Conservation (phyloP, 2,329 filamentous ascomycete genomes). For the Monilinia laxa region DNA sequence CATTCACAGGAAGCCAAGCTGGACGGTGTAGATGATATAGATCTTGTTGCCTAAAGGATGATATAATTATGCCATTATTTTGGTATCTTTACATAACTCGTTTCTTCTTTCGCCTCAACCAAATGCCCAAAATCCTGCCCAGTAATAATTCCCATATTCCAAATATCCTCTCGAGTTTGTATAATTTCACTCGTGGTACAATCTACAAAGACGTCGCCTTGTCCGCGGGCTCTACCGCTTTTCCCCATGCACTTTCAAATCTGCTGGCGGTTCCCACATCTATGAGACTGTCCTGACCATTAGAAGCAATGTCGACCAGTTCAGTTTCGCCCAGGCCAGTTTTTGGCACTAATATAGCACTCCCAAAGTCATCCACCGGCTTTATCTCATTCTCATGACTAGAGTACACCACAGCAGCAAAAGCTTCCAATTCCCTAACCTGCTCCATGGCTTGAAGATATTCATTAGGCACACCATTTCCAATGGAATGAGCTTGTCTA, state of each 20-base stretch:
- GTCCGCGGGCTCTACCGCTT: constrained; percentile 51
- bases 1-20: not conserved
- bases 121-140: constrained; percentile 7
- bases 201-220: constrained; percentile 25
- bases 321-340: constrained; percentile 27
- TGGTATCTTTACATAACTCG: constrained; percentile 24
- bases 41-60: constrained; percentile 5
- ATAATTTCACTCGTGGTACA: constrained; percentile 16
- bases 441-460: constrained; percentile 74
- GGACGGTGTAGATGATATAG: not conserved
- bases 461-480: constrained; percentile 70
- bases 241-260: constrained; percentile 70
- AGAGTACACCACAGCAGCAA: constrained; percentile 83
- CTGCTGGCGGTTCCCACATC: constrained; percentile 51
- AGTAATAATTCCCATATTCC: constrained; percentile 15
- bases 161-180: constrained; percentile 7
- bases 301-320: constrained; percentile 25
- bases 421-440: constrained; percentile 75
- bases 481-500: constrained; percentile 86
- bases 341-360: constrained; percentile 27
- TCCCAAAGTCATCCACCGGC: constrained; percentile 32
- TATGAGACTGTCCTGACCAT: constrained; percentile 51
- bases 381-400: constrained; percentile 74
- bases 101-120: constrained; percentile 10
- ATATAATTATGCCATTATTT: constrained; percentile 21